Evolutionary conservation across 192 early-diverging fungal genomes (phyloP), one percentile per base, ranked within the genome.

Genomic region (Rhizophagus prolifer): DNA sequence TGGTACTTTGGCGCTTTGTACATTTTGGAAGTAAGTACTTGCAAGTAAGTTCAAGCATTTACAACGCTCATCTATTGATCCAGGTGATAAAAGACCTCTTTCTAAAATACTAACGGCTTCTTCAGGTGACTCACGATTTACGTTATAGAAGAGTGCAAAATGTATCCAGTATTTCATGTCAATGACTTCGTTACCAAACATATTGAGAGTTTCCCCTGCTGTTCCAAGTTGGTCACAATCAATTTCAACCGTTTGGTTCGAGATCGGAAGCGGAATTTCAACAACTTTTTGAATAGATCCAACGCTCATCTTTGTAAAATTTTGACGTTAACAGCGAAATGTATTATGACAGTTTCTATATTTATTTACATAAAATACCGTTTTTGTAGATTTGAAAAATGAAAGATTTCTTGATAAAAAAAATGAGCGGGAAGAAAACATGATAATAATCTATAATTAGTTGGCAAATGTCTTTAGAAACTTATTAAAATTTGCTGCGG

Each of bases 281-380:
- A 54, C 50, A 54, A 54, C 50, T n/a, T 54, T 54, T 54, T 54
- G 50, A n/a, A 54, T 54, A 54, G 50, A 54, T 54, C 50, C 50
- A 54, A 54, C 14, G 19, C 16, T 54, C 50, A 54, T 54, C 50
- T 54, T 21, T 54, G 19, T 54, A 54, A 54, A 21, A 16, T 44
- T 36, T 54, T 54, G 1, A 54, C 16, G 19, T 7, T 16, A 21
- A 21, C 14, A 21, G 7, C 6, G 16, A 54, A 54, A 54, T 19
- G 4, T 66, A 36, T 25, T 21, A 54, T 7, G 16, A 6, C 4
- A 4, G 19, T 12, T 44, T 44, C 41, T 44, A 12, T 44, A 12
- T 44, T 44, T 44, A 44, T 44, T 44, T 44, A 44, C 41, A 44
- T 44, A 44, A 44, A 44, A 12, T 44, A 36, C 6, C 36, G 36